Percentiles rank a stretch among this genome's conserved stretches.
phyloP scores from a whole-genome alignment of 2,329 filamentous ascomycete species.

The Aspergillus sclerotialis region DNA sequence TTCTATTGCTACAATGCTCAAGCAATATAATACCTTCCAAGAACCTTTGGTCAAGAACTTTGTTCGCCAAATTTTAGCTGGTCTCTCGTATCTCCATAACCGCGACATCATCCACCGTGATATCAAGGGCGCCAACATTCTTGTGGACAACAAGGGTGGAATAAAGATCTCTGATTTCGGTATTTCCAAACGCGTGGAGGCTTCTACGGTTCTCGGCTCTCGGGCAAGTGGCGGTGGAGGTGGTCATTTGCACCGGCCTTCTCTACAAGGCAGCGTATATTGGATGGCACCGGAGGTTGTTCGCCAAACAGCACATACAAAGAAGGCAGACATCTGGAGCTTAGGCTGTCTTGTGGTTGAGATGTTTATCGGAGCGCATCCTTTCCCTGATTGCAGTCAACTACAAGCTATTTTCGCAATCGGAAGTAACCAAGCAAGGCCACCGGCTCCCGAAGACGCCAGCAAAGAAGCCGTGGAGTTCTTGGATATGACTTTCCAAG shows the following conservation, averaged over 20 bases:
- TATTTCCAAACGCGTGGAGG: conserved; percentile 96
- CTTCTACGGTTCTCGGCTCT: conserved; percentile 65
- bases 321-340: conserved; percentile 98
- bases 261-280: conserved; percentile 93
- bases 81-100: conserved; percentile 86
- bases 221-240: conserved; percentile 31
- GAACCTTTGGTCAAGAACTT: conserved; percentile 95
- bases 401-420: conserved; percentile 99
- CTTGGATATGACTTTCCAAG: conserved; percentile 83
- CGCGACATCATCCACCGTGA: conserved; percentile 96
- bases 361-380: conserved; percentile 97
- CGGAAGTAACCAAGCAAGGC: conserved; percentile 76
- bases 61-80: conserved; percentile 88
- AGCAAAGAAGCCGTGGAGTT: conserved; percentile 80
- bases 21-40: conserved; percentile 91
- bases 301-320: conserved; percentile 93
- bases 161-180: conserved; percentile 99
- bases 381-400: conserved; percentile 94
- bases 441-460: conserved; percentile 79
- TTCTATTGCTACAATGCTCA: conserved; percentile 96
- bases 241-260: conserved; percentile 51
- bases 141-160: conserved; percentile 97
- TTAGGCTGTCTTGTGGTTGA: conserved; percentile 94
- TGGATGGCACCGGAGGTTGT: conserved; percentile 99
- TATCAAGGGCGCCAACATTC: conserved; percentile 97